Evolutionary conservation across 805 yeast species (phyloP), one percentile per base, ranked within the genome.

Genomic region (Starmerella lactis-condensi): DNA sequence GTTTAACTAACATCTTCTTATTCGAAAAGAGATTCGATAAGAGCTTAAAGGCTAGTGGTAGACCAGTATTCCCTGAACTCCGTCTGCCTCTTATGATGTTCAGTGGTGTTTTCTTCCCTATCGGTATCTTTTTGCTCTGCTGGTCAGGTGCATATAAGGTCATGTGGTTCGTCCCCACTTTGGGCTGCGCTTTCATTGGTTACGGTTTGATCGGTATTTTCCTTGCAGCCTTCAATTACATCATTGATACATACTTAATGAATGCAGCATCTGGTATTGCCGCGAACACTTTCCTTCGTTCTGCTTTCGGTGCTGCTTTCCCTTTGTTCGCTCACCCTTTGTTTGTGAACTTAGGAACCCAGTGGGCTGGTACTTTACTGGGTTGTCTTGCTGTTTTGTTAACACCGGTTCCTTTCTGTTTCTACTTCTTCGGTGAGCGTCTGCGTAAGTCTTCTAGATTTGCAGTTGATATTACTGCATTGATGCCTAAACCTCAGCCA

Each of bases 111-210:
- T 45, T 64, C 7, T 78, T 81, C 57, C 73, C 89, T 22, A 57
- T 68, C 31, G 94, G 93, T 30, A 58, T 81, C 39, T 62, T 81
- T 43, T 77, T 93, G 92, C 60, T 82, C 47, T 69, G 79, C 34
- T 82, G 93, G 93, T 60, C 85, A 7, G 93, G 76, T 66, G 20
- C 83, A 79, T 34, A 93, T 49, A 51, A 53, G 22, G 67, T 78
- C 23, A 91, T 72, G 46, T 67, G 71, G 71, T 50, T 62, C 10
- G 67, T 62, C 4, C 77, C 74, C 17, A 56, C 63, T 51, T 51
- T 70, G 25, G 75, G 71, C 6, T 60, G 69, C 13, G 56, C 59
- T 8, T 42, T 65, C 17, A 62, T 67, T 34, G 68, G 69, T 3
- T 47, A 56, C 35, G 75, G 73, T 5, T 60, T 69, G 39, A 50